Evolutionary conservation across 2,329 filamentous ascomycete species (phyloP).

Genomic region (Hypoxylon sp.): DNA sequence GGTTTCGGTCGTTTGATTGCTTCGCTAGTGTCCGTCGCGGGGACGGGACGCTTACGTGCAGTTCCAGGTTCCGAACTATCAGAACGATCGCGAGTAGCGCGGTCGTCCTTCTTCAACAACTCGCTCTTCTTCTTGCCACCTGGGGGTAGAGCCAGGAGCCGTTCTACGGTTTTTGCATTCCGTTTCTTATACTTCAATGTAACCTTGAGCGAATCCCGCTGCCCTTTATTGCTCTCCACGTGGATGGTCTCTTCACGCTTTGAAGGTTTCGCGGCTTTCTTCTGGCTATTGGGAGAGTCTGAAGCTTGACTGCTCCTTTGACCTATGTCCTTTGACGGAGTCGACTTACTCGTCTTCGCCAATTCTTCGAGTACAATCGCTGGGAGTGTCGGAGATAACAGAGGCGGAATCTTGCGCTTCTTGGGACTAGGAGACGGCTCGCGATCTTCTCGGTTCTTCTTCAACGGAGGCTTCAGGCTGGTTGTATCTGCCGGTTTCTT

Average conservation of each 20-base stretch:
- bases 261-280: slow-evolving; percentile 55
- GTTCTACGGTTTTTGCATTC: slow-evolving; percentile 61
- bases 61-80: slow-evolving; percentile 60
- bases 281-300: slow-evolving; percentile 55
- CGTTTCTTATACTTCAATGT: slow-evolving; percentile 65
- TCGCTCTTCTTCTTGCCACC: slow-evolving; percentile 56
- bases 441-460: slow-evolving; percentile 52
- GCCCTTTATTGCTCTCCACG: slow-evolving; percentile 53
- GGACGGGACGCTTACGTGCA: slow-evolving; percentile 66
- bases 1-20: slow-evolving; percentile 61
- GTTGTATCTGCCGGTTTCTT: slow-evolving; percentile 55
- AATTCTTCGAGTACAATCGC: slow-evolving; percentile 65
- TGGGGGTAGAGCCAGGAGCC: slow-evolving; percentile 63
- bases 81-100: slow-evolving; percentile 55
- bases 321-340: slow-evolving; percentile 47
- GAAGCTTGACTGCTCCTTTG: slow-evolving; percentile 50
- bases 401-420: slow-evolving; percentile 62
- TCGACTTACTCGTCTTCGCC: slow-evolving; percentile 55
- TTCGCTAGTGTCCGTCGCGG: slow-evolving; percentile 55
- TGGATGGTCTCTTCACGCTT: slow-evolving; percentile 54
- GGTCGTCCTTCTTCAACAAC: slow-evolving; percentile 56
- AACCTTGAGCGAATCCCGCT: slow-evolving; percentile 58
- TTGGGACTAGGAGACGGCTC: slow-evolving; percentile 54
- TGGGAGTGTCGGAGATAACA: slow-evolving; percentile 71
- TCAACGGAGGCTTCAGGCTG: slow-evolving; percentile 48